These are phyloP conservation scores for Hericium coralloides DNA, from an alignment of 768 basidiomycete genomes.

Conservation along the genomic window DNA sequence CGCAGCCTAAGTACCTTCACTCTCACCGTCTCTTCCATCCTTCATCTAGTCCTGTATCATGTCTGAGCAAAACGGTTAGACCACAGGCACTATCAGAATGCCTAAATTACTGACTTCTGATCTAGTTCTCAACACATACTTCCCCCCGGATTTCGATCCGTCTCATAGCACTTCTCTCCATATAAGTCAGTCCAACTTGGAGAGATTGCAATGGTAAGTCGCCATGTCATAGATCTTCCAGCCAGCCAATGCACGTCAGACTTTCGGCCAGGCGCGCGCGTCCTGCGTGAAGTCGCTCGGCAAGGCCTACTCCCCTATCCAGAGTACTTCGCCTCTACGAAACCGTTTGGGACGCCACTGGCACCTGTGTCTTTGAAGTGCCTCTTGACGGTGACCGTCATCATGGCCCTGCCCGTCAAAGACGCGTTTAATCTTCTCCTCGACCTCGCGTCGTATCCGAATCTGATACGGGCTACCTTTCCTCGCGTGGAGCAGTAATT, in stretches of 20 bases:
- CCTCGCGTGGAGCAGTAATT: not conserved
- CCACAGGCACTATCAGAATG: too few species aligned
- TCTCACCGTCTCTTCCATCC: not conserved
- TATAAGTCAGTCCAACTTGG: too few species aligned
- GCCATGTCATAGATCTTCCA: not conserved
- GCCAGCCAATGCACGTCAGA: slow-evolving; percentile 4
- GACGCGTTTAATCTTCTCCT: slow-evolving; percentile 29
- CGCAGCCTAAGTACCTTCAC: too few species aligned
- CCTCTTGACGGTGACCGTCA: slow-evolving; percentile 30
- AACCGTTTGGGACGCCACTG: slow-evolving; percentile 40
- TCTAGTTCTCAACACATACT: slow-evolving; percentile 87
- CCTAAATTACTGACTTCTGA: not conserved
- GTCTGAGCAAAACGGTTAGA: slow-evolving; percentile 77
- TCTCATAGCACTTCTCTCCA: too few species aligned
- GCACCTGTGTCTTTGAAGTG: slow-evolving; percentile 33
- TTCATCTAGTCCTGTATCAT: slow-evolving; percentile 29
- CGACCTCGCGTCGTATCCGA: slow-evolving; percentile 31
- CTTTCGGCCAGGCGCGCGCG: slow-evolving; percentile 35
- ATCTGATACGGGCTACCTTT: slow-evolving; percentile 23
- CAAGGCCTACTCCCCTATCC: slow-evolving; percentile 45
- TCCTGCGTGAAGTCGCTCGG: slow-evolving; percentile 42
- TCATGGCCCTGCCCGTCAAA: slow-evolving; percentile 27
- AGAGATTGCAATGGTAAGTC: slow-evolving; percentile 15
- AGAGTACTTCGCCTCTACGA: slow-evolving; percentile 36
- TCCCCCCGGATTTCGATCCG: slow-evolving; percentile 97